Evolutionary conservation across 352 stramenopile genomes (phyloP).

Genomic region (Phytopythium vexans): DNA sequence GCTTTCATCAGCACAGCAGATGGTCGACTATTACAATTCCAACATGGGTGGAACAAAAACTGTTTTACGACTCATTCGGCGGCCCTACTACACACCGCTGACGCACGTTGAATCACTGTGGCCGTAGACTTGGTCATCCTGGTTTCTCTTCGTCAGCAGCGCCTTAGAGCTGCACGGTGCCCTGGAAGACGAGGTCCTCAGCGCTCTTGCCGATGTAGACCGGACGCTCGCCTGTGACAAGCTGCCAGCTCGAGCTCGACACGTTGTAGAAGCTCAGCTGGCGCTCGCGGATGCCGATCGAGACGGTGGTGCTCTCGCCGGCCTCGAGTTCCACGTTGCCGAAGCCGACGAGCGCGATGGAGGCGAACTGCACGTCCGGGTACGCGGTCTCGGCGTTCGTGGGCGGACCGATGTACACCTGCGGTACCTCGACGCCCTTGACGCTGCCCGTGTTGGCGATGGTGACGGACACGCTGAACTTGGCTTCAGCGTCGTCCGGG

Average conservation of each 20-base stretch:
- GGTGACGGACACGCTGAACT: slow-evolving; percentile 24
- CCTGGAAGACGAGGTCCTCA: slow-evolving; percentile 19
- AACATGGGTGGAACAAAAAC: too few relatives aligned
- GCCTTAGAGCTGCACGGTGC: slow-evolving; percentile 18
- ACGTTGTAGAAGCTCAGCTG: slow-evolving; percentile 30
- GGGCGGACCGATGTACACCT: slow-evolving; percentile 25
- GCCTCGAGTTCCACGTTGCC: slow-evolving; percentile 29
- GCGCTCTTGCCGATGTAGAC: slow-evolving; percentile 25
- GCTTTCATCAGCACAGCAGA: too few relatives aligned
- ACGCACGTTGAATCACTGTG: too few relatives aligned
- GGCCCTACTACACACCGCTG: too few relatives aligned
- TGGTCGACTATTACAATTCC: too few relatives aligned
- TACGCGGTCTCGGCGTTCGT: slow-evolving; percentile 18
- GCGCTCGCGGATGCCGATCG: slow-evolving; percentile 21
- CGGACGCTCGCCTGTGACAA: slow-evolving; percentile 13
- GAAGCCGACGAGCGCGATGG: slow-evolving; percentile 22
- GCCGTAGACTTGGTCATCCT: too few relatives aligned
- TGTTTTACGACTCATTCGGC: too few relatives aligned
- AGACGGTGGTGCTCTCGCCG: slow-evolving; percentile 21
- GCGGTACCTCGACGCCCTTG: slow-evolving; percentile 27
- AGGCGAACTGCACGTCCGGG: slow-evolving; percentile 22
- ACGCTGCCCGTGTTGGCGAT: slow-evolving; percentile 21
- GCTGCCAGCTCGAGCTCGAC: slow-evolving; percentile 19
- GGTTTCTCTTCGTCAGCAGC: too few relatives aligned
- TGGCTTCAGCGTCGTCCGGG: slow-evolving; percentile 12